Evolutionary conservation across 2,329 filamentous ascomycete genomes (phyloP).

Genomic region (Pestalotiopsis sp.): DNA sequence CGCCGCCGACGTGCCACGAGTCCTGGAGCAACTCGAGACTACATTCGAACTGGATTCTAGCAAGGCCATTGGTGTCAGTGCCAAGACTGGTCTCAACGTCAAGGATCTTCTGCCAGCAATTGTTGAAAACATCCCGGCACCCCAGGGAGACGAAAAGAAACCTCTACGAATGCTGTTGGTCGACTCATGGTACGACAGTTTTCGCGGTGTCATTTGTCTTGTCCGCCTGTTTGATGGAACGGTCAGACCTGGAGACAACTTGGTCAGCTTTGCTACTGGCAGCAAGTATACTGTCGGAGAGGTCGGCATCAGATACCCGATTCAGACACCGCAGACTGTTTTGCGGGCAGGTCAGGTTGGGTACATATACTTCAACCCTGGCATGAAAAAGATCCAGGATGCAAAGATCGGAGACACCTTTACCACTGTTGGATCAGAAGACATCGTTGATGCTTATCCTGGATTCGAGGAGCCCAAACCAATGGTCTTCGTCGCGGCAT

Average conservation of each 20-base stretch:
- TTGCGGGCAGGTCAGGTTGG: slow-evolving; percentile 92
- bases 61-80: slow-evolving; percentile 74
- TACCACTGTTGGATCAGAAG: slow-evolving; percentile 78
- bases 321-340: slow-evolving; percentile 77
- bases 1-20: slow-evolving; percentile 83
- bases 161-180: slow-evolving; percentile 86
- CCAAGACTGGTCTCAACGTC: slow-evolving; percentile 92
- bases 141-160: slow-evolving; percentile 70
- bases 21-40: slow-evolving; percentile 81
- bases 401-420: slow-evolving; percentile 96
- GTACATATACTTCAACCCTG: slow-evolving; percentile 96
- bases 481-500: slow-evolving; percentile 98
- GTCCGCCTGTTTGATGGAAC: slow-evolving; percentile 90
- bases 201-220: slow-evolving; percentile 88
- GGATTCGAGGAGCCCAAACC: slow-evolving; percentile 97
- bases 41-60: slow-evolving; percentile 86
- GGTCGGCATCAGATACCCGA: slow-evolving; percentile 94
- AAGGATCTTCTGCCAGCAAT: slow-evolving; percentile 81
- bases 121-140: slow-evolving; percentile 81
- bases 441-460: slow-evolving; percentile 76
- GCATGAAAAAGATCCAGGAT: slow-evolving; percentile 96
- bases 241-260: slow-evolving; percentile 78
- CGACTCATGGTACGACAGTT: slow-evolving; percentile 98
- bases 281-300: slow-evolving; percentile 92
- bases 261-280: slow-evolving; percentile 87